Evolutionary conservation across 2,329 filamentous ascomycete genomes (phyloP).

Genomic region (Sclerotinia trifoliorum): DNA sequence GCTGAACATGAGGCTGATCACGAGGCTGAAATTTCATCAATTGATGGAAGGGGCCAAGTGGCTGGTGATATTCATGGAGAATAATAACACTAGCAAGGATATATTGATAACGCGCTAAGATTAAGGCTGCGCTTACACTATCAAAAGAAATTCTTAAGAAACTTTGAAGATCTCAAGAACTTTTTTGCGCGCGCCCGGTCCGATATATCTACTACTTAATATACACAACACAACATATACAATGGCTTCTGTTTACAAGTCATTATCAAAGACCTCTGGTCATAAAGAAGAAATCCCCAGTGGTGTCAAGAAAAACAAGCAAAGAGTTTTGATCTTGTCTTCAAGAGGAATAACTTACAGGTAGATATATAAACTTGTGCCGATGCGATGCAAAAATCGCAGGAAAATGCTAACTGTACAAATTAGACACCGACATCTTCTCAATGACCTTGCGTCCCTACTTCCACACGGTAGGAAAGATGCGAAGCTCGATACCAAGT

Average conservation of each 20-base stretch:
- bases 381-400: conserved; percentile 15
- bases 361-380: conserved; percentile 55
- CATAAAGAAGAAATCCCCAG: conserved; percentile 52
- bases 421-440: conserved; percentile 83
- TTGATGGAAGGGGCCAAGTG: background rate
- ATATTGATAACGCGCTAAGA: conserved; percentile 30
- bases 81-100: conserved; percentile 14
- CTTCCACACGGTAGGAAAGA: conserved; percentile 93
- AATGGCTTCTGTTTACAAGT: conserved; percentile 76
- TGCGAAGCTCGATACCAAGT: conserved; percentile 95
- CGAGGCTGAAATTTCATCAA: background rate
- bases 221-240: conserved; percentile 24
- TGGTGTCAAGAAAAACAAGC: conserved; percentile 62
- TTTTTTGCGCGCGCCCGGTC: conserved; percentile 34
- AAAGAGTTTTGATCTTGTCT: conserved; percentile 83
- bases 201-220: background rate
- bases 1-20: background rate
- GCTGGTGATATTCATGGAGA: background rate
- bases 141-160: conserved; percentile 28
- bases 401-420: conserved; percentile 17
- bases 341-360: conserved; percentile 89
- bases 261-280: conserved; percentile 60
- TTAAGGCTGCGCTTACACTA: conserved; percentile 27
- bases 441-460: conserved; percentile 84
- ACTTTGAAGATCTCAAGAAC: conserved; percentile 25